Conservation (phyloP, 2,329 filamentous ascomycete species). For the Cladosporium sp. region DNA sequence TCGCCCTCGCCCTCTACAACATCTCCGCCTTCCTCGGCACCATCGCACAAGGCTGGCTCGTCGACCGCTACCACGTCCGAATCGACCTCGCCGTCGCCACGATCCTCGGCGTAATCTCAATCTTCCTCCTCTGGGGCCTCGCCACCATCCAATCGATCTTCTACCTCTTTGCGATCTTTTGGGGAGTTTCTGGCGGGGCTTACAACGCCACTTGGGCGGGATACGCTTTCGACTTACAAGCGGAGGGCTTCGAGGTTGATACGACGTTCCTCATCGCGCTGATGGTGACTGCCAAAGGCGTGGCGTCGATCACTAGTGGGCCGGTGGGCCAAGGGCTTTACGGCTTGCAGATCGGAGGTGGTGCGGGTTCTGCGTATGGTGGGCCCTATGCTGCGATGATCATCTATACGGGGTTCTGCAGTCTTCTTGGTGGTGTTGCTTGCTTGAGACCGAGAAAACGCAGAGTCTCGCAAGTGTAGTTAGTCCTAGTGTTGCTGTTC, state of each 20-base stretch:
- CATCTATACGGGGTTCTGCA: slow-evolving; percentile 44
- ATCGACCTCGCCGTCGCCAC: slow-evolving; percentile 42
- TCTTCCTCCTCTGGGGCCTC: slow-evolving; percentile 50
- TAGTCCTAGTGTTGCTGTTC: too few relatives aligned
- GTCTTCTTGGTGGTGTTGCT: slow-evolving; percentile 32
- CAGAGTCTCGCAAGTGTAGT: neutral
- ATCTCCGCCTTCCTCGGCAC: slow-evolving; percentile 39
- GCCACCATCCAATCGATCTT: slow-evolving; percentile 43
- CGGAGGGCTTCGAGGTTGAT: slow-evolving; percentile 37
- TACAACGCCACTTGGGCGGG: slow-evolving; percentile 40
- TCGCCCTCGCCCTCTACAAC: slow-evolving; percentile 44
- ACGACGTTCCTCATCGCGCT: slow-evolving; percentile 51
- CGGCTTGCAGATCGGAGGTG: slow-evolving; percentile 35
- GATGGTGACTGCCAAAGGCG: slow-evolving; percentile 51
- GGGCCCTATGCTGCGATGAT: slow-evolving; percentile 45
- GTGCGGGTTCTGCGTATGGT: slow-evolving; percentile 43
- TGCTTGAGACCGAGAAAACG: slow-evolving; percentile 16
- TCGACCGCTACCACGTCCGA: slow-evolving; percentile 42
- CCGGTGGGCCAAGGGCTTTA: slow-evolving; percentile 52
- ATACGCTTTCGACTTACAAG: slow-evolving; percentile 26
- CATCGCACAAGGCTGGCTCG: slow-evolving; percentile 41
- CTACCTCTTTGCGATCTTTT: slow-evolving; percentile 47
- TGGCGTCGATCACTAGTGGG: slow-evolving; percentile 53
- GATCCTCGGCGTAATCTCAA: slow-evolving; percentile 37
- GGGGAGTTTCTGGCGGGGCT: slow-evolving; percentile 44